phyloP scores from a whole-genome alignment of 331 rosid species.

The Cydonia oblonga region DNA sequence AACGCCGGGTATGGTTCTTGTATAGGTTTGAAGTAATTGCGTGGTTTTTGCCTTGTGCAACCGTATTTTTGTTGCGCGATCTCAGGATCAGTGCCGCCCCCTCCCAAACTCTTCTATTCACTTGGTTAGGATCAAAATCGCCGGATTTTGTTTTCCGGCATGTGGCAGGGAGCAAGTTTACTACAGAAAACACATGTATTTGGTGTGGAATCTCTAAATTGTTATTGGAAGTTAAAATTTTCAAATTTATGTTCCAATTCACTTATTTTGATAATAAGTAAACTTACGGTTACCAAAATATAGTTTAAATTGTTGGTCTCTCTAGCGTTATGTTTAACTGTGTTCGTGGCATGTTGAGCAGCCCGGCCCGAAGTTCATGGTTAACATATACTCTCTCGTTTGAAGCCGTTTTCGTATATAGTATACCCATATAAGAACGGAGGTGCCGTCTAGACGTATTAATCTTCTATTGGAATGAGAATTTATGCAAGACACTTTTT shows the following conservation, averaged over 20 bases:
- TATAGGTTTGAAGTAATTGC: conserved; percentile 24
- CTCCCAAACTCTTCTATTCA: background rate
- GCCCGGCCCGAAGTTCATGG: too few relatives aligned
- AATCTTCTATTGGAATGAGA: too few relatives aligned
- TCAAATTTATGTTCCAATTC: background rate
- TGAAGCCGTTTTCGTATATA: too few relatives aligned
- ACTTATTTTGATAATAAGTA: too few relatives aligned
- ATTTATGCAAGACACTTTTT: rapidly evolving
- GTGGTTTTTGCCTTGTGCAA: background rate
- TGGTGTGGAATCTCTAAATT: background rate
- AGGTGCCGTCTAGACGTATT: too few relatives aligned
- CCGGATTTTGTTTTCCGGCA: background rate
- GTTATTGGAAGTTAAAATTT: background rate
- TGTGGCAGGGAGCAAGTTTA: background rate
- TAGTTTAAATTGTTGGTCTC: too few relatives aligned
- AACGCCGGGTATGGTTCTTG: conserved; percentile 29
- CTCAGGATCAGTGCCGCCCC: background rate
- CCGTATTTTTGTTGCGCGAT: background rate
- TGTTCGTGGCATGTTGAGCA: too few relatives aligned
- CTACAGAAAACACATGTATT: background rate
- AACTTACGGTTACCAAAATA: too few relatives aligned
- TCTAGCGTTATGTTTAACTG: too few relatives aligned
- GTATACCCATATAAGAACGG: too few relatives aligned
- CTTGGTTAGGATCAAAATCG: background rate
- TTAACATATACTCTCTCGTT: rapidly evolving